Conservation (phyloP, 148 eudicot genomes). For the Vaccinium macrocarpon region DNA sequence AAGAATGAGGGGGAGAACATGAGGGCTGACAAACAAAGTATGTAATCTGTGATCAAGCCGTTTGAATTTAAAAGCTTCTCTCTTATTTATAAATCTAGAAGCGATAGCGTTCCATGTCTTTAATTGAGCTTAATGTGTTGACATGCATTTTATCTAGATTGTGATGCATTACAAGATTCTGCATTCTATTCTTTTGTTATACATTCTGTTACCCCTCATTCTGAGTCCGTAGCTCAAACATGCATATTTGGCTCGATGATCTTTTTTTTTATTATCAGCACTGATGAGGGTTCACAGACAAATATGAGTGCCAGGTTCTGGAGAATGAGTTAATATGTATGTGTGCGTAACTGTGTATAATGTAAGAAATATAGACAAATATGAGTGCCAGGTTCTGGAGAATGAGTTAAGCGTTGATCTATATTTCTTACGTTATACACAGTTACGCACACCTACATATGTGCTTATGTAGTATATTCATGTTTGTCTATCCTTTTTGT, state of each 20-base stretch:
- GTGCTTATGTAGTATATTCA: neutral
- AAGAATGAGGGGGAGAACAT: too few relatives aligned
- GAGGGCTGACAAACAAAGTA: neutral
- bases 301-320: neutral
- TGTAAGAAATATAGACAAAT: too few relatives aligned
- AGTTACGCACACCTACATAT: neutral
- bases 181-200: neutral
- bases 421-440: neutral
- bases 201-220: neutral
- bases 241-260: neutral
- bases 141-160: neutral
- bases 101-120: neutral
- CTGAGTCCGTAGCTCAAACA: neutral
- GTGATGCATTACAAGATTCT: neutral
- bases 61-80: neutral
- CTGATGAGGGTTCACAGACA: neutral
- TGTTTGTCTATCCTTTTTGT: neutral
- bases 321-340: neutral
- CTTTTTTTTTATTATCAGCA: neutral
- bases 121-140: neutral
- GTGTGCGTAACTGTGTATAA: too few relatives aligned
- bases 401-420: neutral
- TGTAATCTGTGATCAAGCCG: neutral
- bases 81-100: neutral
- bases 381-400: neutral